Evolutionary conservation across 2,329 filamentous ascomycete species (phyloP).

Genomic region (Xylaria sp.): DNA sequence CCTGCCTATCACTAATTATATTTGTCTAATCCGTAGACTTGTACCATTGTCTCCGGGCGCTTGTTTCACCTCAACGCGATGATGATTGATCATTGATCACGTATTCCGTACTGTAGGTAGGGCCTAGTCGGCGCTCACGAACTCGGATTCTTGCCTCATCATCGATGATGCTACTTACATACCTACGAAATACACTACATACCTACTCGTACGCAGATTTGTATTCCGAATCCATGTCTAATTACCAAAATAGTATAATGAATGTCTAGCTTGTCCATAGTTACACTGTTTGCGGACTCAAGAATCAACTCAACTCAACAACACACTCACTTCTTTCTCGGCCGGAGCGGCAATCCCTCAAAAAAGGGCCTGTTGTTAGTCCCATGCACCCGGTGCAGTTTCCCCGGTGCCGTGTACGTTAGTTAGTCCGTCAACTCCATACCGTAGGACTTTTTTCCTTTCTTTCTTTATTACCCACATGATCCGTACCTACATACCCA

Average conservation of each 20-base stretch:
- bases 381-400: too few species aligned
- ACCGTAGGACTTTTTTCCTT: too few species aligned
- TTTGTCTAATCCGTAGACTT: not conserved
- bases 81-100: not conserved
- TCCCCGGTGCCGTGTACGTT: not conserved
- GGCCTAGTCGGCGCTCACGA: not conserved
- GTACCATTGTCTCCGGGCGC: not conserved
- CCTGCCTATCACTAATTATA: not conserved
- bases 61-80: not conserved
- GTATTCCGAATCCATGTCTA: not conserved
- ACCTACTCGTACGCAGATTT: too few species aligned
- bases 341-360: not conserved
- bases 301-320: too few species aligned
- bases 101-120: not conserved
- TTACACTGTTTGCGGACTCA: not conserved
- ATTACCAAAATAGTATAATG: not conserved
- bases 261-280: not conserved
- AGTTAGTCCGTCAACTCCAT: not conserved
- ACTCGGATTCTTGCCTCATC: not conserved
- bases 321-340: not conserved
- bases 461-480: too few species aligned
- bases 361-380: too few species aligned
- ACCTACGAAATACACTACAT: too few species aligned
- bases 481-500: too few species aligned
- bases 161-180: too few species aligned